Conservation (phyloP, 2,329 filamentous ascomycete species). For the Stagonosporopsis vannaccii region DNA sequence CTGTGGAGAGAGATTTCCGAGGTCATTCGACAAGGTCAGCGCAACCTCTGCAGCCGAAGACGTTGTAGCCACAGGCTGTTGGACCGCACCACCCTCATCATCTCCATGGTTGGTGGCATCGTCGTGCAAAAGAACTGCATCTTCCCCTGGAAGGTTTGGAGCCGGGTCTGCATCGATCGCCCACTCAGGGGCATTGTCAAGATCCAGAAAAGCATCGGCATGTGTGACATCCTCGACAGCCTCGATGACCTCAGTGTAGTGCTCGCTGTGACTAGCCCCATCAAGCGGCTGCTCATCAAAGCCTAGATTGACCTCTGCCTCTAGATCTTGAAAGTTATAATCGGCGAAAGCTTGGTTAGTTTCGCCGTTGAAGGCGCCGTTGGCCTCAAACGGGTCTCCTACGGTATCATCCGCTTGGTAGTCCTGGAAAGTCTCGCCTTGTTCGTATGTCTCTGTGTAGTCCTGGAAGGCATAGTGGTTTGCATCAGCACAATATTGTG, state of each 20-base stretch:
- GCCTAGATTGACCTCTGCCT: slow-evolving; percentile 24
- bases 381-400: slow-evolving; percentile 21
- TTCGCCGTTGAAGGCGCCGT: slow-evolving; percentile 23
- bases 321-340: slow-evolving; percentile 27
- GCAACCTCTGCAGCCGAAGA: slow-evolving; percentile 39
- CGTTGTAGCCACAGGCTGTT: slow-evolving; percentile 33
- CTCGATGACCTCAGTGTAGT: slow-evolving; percentile 14
- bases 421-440: slow-evolving; percentile 21
- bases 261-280: slow-evolving; percentile 14
- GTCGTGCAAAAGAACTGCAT: slow-evolving; percentile 19
- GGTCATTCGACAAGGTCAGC: slow-evolving; percentile 34
- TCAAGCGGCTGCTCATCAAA: slow-evolving; percentile 17
- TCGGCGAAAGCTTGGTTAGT: slow-evolving; percentile 36
- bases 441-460: slow-evolving; percentile 23
- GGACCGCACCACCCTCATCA: slow-evolving; percentile 35
- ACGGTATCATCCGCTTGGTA: slow-evolving; percentile 24
- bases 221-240: slow-evolving; percentile 21
- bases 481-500: slow-evolving; percentile 21
- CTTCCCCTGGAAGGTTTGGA: slow-evolving; percentile 17
- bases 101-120: slow-evolving; percentile 22
- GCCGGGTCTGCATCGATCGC: slow-evolving; percentile 21
- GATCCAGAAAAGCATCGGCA: slow-evolving; percentile 29
- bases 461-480: slow-evolving; percentile 28
- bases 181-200: slow-evolving; percentile 31
- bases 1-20: slow-evolving; percentile 36